phyloP scores from a whole-genome alignment of 2,329 filamentous ascomycete species.

The Xylaria sp. region DNA sequence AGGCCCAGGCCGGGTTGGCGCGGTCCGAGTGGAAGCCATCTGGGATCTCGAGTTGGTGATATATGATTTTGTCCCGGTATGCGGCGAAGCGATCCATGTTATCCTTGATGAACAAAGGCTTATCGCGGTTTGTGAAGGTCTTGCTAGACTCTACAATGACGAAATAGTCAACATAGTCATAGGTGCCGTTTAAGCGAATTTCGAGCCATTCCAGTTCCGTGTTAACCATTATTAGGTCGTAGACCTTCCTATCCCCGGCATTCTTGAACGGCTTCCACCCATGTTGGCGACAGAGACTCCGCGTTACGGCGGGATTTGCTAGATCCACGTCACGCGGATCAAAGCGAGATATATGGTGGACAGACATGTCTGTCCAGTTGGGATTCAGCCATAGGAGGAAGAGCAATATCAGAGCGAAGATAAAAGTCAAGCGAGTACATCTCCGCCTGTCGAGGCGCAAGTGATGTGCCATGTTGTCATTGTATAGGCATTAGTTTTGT shows the following conservation, averaged over 20 bases:
- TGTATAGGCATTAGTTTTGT: conserved; percentile 12
- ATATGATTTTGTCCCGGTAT: conserved; percentile 70
- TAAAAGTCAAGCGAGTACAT: conserved; percentile 35
- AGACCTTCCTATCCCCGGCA: conserved; percentile 59
- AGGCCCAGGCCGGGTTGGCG: conserved; percentile 55
- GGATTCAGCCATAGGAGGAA: conserved; percentile 47
- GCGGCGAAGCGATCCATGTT: conserved; percentile 62
- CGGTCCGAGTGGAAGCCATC: conserved; percentile 52
- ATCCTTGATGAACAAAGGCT: conserved; percentile 63
- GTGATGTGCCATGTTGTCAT: conserved; percentile 32
- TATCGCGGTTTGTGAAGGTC: conserved; percentile 67
- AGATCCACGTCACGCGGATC: conserved; percentile 39
- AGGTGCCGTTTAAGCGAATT: conserved; percentile 68
- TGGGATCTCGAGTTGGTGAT: conserved; percentile 63
- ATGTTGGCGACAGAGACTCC: conserved; percentile 50
- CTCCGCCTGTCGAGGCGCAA: conserved; percentile 40
- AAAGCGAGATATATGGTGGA: conserved; percentile 45
- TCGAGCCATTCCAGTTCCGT: conserved; percentile 73
- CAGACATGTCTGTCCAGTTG: conserved; percentile 45
- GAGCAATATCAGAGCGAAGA: conserved; percentile 36
- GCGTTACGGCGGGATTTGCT: conserved; percentile 37
- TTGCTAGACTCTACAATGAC: conserved; percentile 68
- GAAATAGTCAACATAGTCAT: conserved; percentile 70
- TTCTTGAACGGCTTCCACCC: conserved; percentile 52
- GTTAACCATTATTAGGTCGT: conserved; percentile 71